Evolutionary conservation across 805 yeast genomes (phyloP).

Genomic region (Suhomyces kilbournensis): DNA sequence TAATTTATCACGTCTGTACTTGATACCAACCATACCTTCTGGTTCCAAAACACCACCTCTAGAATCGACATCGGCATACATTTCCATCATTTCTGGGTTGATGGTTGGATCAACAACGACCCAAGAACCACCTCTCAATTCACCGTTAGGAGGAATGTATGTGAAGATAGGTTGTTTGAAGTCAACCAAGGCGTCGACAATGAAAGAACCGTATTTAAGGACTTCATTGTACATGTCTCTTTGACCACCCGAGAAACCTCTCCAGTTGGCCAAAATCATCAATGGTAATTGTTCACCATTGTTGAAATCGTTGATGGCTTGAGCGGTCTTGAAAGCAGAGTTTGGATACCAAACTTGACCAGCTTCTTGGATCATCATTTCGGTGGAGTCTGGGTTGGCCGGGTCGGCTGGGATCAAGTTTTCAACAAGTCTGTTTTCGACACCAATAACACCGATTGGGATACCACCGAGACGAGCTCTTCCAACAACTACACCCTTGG

Average conservation of each 20-base stretch:
- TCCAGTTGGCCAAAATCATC: slow-evolving; percentile 98
- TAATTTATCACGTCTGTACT: slow-evolving; percentile 91
- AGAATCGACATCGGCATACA: slow-evolving; percentile 95
- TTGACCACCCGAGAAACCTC: slow-evolving; percentile 99
- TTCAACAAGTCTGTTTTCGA: slow-evolving; percentile 87
- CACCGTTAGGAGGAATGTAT: slow-evolving; percentile 97
- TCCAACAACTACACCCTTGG: slow-evolving; percentile 97
- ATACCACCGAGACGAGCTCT: slow-evolving; percentile 99
- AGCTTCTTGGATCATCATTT: slow-evolving; percentile 84
- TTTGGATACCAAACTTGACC: slow-evolving; percentile 99
- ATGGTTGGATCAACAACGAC: slow-evolving; percentile 99
- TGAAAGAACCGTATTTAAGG: slow-evolving; percentile 92
- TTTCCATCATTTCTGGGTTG: slow-evolving; percentile 96
- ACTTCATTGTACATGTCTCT: slow-evolving; percentile 99
- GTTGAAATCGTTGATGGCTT: slow-evolving; percentile 96
- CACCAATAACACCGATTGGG: slow-evolving; percentile 97
- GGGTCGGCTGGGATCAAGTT: slow-evolving; percentile 96
- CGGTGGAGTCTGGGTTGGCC: slow-evolving; percentile 94
- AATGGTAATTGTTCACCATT: slow-evolving; percentile 97
- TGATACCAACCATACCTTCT: slow-evolving; percentile 98
- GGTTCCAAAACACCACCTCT: slow-evolving; percentile 99
- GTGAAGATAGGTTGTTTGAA: slow-evolving; percentile 96
- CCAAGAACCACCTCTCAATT: slow-evolving; percentile 99
- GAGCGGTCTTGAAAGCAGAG: slow-evolving; percentile 98
- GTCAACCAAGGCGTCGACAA: slow-evolving; percentile 94